phyloP scores from a whole-genome alignment of 2,329 filamentous ascomycete species.

The Monilinia aucupariae region DNA sequence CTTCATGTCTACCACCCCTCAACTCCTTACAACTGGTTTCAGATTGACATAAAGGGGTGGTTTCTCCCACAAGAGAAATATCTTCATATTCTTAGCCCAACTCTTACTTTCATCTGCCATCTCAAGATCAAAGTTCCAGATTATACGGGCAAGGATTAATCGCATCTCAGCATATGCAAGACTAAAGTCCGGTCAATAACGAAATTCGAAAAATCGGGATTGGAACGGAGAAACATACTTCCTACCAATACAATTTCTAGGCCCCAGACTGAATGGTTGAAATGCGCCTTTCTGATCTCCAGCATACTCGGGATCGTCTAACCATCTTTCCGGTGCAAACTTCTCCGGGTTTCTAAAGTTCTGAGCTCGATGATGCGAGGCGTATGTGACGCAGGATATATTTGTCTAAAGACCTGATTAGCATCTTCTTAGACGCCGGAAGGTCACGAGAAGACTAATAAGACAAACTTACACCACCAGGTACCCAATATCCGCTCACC shows the following conservation, averaged over 20 bases:
- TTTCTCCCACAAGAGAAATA: constrained; percentile 1
- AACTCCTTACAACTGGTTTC: not conserved
- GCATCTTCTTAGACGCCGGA: not conserved
- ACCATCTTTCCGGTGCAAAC: constrained; percentile 34
- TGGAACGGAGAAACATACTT: constrained; percentile 10
- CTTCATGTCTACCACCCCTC: not conserved
- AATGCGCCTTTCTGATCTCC: constrained; percentile 11
- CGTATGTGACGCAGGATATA: not conserved
- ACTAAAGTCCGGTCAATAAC: constrained; percentile 1
- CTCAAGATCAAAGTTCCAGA: constrained; percentile 21
- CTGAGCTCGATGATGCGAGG: not conserved
- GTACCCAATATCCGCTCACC: constrained; percentile 14
- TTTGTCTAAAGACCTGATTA: constrained; percentile 13
- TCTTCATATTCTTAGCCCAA: constrained; percentile 4
- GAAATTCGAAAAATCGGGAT: not conserved
- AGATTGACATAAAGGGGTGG: not conserved
- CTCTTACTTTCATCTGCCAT: constrained; percentile 2
- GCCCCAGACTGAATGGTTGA: constrained; percentile 19
- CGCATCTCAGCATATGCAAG: constrained; percentile 21
- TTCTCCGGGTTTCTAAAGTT: constrained; percentile 19
- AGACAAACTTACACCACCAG: constrained; percentile 8
- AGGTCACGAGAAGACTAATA: not conserved
- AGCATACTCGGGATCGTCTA: constrained; percentile 19
- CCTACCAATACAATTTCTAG: constrained; percentile 20
- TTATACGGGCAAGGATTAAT: constrained; percentile 18